These are phyloP conservation scores for Mycosphaerella sp. DNA, from an alignment of 2,329 filamentous ascomycete species.

Conservation along the genomic window DNA sequence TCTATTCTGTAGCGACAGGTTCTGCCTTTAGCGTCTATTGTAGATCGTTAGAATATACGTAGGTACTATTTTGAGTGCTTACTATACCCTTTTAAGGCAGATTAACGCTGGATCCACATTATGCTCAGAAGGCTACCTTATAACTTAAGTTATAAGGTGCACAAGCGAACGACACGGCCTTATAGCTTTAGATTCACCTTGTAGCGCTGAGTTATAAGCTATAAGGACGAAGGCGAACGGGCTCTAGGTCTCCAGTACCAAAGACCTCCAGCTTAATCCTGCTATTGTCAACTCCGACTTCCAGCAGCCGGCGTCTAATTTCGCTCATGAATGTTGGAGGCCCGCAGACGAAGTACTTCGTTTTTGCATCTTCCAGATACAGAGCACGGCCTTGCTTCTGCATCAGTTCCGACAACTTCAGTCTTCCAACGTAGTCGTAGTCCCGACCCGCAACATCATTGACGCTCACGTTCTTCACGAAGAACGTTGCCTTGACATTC, in stretches of 20 bases:
- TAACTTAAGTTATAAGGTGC: too few species aligned
- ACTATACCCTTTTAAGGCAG: too few species aligned
- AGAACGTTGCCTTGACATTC: conserved; percentile 52
- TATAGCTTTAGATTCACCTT: too few species aligned
- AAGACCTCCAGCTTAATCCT: conserved; percentile 25
- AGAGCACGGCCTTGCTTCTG: conserved; percentile 46
- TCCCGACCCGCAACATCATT: conserved; percentile 48
- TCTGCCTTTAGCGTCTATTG: too few species aligned
- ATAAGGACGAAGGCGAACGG: too few species aligned
- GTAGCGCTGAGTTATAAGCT: too few species aligned
- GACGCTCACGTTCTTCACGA: conserved; percentile 49
- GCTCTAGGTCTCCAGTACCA: conserved; percentile 24
- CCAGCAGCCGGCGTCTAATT: conserved; percentile 48
- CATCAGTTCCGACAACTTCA: conserved; percentile 47
- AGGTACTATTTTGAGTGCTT: too few species aligned
- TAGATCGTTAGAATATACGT: too few species aligned
- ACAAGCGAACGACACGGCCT: too few species aligned
- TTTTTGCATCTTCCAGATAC: conserved; percentile 47
- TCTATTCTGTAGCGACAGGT: too few species aligned
- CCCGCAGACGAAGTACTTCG: conserved; percentile 68
- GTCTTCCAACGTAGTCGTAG: conserved; percentile 54
- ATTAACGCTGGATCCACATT: too few species aligned
- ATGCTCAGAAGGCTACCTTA: too few species aligned
- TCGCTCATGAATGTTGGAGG: conserved; percentile 64
- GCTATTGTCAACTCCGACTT: conserved; percentile 47